Base-by-base conservation (phyloP, 2,329 filamentous ascomycete species). In the Ophiostoma australiae region DNA sequence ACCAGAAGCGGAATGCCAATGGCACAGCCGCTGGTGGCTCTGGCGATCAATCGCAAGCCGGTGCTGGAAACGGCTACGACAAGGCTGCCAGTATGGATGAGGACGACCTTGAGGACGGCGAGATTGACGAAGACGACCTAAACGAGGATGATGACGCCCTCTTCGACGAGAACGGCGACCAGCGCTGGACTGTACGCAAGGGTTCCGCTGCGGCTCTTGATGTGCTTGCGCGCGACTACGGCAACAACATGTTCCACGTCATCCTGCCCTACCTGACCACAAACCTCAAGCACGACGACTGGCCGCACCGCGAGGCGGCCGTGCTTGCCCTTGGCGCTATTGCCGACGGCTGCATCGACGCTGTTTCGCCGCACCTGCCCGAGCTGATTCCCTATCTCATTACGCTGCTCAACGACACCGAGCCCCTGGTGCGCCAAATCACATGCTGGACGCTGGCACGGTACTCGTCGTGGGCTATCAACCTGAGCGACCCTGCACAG, bases 371-470 rank as follows among this genome's bases (percentile, higher is more conserved):
- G 69, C 94, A 98, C 80, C 86, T 99, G 39, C 93, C 93, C 1
- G 91, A 97, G 78, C 85, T 99, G 58, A 89, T 98, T 2, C 91
- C 93, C 1, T 99, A 97, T 78, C 86, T 99, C 67, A 91, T 98
- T 75, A 90, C 91, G 8, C 86, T 97, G 0, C 85, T 99, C 48
- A 87, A 91, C 71, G 95, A 99, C 77, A 78, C 86, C 1, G 93
- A 97, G 80, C 93, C 95, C 17, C 91, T 98, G 17, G 94, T 99
- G 52, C 87, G 95, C 73, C 93, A 97, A 78, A 99, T 99, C 75
- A 98, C 94, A 33, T 99, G 95, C 80, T 99, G 95, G 95, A 96
- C 95, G 6, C 86, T 99, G 31, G 94, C 94, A 23, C 88, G 95
- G 66, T 99, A 97, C 80, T 97, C 95, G 5, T 85, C 89, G 65